Evolutionary conservation across 148 eudicot genomes (phyloP), one percentile per base, ranked within the genome.

Genomic region (Amaranthus cruentus): DNA sequence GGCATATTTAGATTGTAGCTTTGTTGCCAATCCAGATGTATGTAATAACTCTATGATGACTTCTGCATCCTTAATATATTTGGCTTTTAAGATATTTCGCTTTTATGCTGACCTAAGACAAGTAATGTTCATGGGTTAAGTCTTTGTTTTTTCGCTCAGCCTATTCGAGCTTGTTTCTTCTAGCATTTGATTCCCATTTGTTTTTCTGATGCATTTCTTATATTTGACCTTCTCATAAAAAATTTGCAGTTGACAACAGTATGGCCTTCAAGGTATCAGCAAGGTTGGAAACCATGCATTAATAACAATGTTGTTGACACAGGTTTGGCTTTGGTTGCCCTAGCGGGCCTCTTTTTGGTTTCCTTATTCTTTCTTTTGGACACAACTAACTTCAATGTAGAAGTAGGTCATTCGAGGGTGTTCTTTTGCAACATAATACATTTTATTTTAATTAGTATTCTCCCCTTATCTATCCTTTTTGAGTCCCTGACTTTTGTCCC

Each of bases 251-350:
- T 95, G 82, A 66, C 79, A 67, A 81, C 85, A 59, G 96, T 80
- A 4, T 95, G 98, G 98, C 87, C 86, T 66, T 80, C 90, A 75
- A 87, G 82, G 73, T 76, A 70, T 66, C 85, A 78, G 76, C 90
- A 76, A 85, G 79, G 76, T 72, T 95, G 98, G 98, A 86, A 78
- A 78, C 91, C 97, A 69, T 95, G 93, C 78, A 77, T 82, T 68
- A 73, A 86, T 66, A 83, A 84, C 68, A 80, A 77, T 38, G 72
- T 72, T 77, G 71, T 85, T 62, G 81, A 80, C 75, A 72, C 90
- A 91, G 98, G 98, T 95, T 83, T 84, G 84, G 56, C 65, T 63
- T 74, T 71, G 57, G 12, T 62, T 81, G 48, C 50, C 51, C 72
- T 68, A 28, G 46, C 69, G 55, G 2, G 53, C 52, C 55, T 72